Evolutionary conservation across 2,329 filamentous ascomycete genomes (phyloP).

Genomic region (Ploettnerulaceae sp.): DNA sequence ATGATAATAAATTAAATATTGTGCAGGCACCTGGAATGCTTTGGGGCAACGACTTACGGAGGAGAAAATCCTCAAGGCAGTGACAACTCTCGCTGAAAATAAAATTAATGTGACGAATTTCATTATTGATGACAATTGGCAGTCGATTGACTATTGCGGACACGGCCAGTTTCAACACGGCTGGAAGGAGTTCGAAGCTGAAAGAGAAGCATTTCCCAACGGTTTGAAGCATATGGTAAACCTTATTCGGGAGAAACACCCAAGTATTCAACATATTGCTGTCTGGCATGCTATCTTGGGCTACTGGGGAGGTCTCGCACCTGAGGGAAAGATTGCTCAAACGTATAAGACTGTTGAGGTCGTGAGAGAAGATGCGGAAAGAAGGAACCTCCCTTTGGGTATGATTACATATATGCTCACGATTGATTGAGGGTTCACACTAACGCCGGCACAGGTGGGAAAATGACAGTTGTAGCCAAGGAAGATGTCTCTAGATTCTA

Average conservation of each 20-base stretch:
- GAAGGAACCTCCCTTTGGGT: constrained; percentile 44
- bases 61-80: constrained; percentile 69
- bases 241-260: constrained; percentile 63
- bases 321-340: constrained; percentile 66
- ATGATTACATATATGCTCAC: not conserved
- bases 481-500: constrained; percentile 76
- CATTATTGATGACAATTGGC: constrained; percentile 98
- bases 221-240: constrained; percentile 69
- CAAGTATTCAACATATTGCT: constrained; percentile 73
- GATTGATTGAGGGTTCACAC: not conserved
- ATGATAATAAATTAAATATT: too few species aligned
- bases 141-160: constrained; percentile 58
- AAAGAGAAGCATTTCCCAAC: constrained; percentile 69
- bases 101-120: constrained; percentile 76
- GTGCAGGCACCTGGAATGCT: constrained; percentile 79
- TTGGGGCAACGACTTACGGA: constrained; percentile 80
- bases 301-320: constrained; percentile 88
- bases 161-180: constrained; percentile 52
- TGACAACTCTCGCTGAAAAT: constrained; percentile 65
- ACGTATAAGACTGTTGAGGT: constrained; percentile 71
- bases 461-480: constrained; percentile 67
- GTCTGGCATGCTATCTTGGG: constrained; percentile 90
- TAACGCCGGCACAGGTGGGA: constrained; percentile 37
- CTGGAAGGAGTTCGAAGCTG: constrained; percentile 85
- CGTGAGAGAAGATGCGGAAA: constrained; percentile 44